Evolutionary conservation across 441 rosid genomes (phyloP).

Genomic region (Populus hybrid): DNA sequence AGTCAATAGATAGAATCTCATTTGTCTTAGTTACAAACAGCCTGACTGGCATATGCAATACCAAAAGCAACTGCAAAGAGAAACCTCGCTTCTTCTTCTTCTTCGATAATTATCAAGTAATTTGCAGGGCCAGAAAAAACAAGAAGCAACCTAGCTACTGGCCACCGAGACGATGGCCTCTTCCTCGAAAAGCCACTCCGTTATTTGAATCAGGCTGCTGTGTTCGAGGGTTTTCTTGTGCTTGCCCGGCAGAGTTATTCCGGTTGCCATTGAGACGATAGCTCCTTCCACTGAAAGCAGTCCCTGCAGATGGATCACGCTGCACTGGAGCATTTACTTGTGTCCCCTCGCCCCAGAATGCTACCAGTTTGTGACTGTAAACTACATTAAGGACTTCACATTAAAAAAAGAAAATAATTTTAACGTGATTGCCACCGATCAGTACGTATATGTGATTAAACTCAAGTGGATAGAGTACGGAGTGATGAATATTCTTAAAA

Average conservation of each 20-base stretch:
- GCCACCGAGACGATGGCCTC: conserved; percentile 42
- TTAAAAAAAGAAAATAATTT: neutral
- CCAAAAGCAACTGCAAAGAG: too few species aligned
- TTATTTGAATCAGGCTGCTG: conserved; percentile 23
- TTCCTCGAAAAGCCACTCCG: conserved; percentile 45
- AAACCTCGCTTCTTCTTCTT: too few species aligned
- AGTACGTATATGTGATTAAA: too few species aligned
- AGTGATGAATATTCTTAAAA: too few species aligned
- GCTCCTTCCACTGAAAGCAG: conserved; percentile 52
- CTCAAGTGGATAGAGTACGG: too few species aligned
- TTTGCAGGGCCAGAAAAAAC: neutral
- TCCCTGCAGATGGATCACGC: conserved; percentile 39
- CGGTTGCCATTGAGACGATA: conserved; percentile 32
- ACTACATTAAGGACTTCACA: conserved; percentile 23
- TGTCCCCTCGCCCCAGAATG: conserved; percentile 50
- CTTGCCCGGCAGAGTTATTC: neutral
- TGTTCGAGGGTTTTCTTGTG: conserved; percentile 7
- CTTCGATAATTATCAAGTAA: too few species aligned
- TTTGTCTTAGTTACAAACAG: too few species aligned
- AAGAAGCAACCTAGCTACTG: neutral
- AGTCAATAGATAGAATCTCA: too few species aligned
- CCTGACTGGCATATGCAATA: too few species aligned
- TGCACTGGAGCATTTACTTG: conserved; percentile 54
- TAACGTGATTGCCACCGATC: too few species aligned
- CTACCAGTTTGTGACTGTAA: conserved; percentile 51